A percentile compares a stretch with the other conserved stretches of the same genome.
These are phyloP conservation scores for Oryza longistaminata DNA, from an alignment of 176 grass and related monocot genomes.

Conservation along the genomic window DNA sequence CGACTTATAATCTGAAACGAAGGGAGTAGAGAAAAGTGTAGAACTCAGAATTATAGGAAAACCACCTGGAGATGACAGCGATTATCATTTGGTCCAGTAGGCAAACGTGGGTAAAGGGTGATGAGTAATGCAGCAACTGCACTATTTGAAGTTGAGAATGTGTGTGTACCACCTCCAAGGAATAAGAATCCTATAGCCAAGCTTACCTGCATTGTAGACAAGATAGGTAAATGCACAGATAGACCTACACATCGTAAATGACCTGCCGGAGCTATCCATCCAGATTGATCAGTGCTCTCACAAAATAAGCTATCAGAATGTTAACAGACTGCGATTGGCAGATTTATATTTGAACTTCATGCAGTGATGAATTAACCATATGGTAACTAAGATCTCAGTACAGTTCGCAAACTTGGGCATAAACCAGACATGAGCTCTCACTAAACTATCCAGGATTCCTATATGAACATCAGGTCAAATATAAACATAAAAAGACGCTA, in stretches of 20 bases:
- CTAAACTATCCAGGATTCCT: neutral
- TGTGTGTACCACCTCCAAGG: conserved; percentile 91
- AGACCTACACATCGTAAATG: neutral
- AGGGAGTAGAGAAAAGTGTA: neutral
- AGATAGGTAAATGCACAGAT: neutral
- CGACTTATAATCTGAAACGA: too few species aligned
- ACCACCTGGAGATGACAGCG: conserved; percentile 92
- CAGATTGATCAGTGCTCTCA: conserved; percentile 15
- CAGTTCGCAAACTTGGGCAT: neutral
- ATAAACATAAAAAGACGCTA: neutral
- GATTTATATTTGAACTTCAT: conserved; percentile 16
- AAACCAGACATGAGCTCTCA: neutral
- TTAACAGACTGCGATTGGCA: neutral
- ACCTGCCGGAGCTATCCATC: neutral
- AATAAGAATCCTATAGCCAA: conserved; percentile 92
- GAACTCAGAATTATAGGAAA: conserved; percentile 19
- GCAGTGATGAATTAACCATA: neutral
- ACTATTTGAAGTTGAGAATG: conserved; percentile 88
- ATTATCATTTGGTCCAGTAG: conserved; percentile 96
- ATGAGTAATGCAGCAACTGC: conserved; percentile 84
- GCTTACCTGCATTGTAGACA: conserved; percentile 67
- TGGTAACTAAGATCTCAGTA: neutral
- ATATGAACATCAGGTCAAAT: neutral
- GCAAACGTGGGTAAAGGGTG: conserved; percentile 90
- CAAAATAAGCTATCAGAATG: conserved; percentile 18